A percentile compares a stretch with the other conserved stretches of the same genome.
phyloP scores from a whole-genome alignment of 2,329 filamentous ascomycete species.

The Calonectria montana region DNA sequence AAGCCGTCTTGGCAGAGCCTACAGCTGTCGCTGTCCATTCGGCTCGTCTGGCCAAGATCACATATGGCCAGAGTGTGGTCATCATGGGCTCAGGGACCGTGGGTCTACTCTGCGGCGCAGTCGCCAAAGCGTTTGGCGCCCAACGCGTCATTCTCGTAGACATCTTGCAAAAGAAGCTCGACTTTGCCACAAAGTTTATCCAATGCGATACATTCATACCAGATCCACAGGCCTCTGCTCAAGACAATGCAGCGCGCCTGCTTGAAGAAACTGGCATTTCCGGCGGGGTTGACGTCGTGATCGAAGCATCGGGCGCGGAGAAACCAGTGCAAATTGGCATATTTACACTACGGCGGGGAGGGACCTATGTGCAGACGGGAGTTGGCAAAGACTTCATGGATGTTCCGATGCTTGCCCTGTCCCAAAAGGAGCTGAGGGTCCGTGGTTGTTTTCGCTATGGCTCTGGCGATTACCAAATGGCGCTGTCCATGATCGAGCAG shows the following conservation, averaged over 20 bases:
- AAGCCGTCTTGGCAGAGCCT: conserved; percentile 91
- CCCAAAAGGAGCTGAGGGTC: conserved; percentile 85
- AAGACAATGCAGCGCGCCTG: not conserved
- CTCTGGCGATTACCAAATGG: conserved; percentile 85
- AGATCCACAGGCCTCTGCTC: not conserved
- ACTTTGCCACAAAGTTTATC: conserved; percentile 27
- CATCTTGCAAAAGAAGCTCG: conserved; percentile 28
- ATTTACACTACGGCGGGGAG: conserved; percentile 75
- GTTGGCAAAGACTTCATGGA: conserved; percentile 88
- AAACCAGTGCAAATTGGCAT: conserved; percentile 79
- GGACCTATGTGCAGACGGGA: conserved; percentile 84
- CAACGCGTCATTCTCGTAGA: conserved; percentile 53
- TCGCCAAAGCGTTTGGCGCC: conserved; percentile 86
- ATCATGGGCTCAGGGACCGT: conserved; percentile 90
- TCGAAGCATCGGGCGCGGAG: conserved; percentile 82
- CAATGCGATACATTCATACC: conserved; percentile 15
- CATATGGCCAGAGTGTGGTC: conserved; percentile 81
- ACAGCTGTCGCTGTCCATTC: conserved; percentile 90
- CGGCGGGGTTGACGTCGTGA: conserved; percentile 43
- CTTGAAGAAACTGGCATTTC: not conserved
- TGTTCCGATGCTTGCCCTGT: conserved; percentile 90
- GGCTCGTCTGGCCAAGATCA: conserved; percentile 75
- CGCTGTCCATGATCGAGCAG: conserved; percentile 44
- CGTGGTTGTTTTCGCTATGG: conserved; percentile 91
- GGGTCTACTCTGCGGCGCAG: conserved; percentile 86